phyloP scores from a whole-genome alignment of 164 flowering plant species.

The Dillenia turbinata region DNA sequence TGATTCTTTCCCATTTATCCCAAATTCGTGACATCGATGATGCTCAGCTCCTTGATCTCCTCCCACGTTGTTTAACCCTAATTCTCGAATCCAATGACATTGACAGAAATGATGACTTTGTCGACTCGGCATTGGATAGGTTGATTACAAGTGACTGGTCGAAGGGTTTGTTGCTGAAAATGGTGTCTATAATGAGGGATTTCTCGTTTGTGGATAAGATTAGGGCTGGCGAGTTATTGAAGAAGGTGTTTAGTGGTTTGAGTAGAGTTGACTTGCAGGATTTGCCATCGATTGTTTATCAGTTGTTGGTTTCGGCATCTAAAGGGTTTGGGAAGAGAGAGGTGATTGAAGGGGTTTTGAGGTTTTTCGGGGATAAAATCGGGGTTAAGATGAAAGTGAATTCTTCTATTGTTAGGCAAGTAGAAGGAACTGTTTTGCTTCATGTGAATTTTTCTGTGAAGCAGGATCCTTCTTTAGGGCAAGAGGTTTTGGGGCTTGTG shows the following conservation, averaged over 20 bases:
- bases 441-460: conserved; percentile 90
- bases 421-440: conserved; percentile 84
- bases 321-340: conserved; percentile 73
- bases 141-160: conserved; percentile 51
- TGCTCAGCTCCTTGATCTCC: conserved; percentile 51
- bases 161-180: conserved; percentile 52
- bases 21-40: conserved; percentile 37
- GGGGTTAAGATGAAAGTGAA: conserved; percentile 22
- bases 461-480: conserved; percentile 81
- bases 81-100: conserved; percentile 27
- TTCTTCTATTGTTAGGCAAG: conserved; percentile 50
- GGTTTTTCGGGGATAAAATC: conserved; percentile 48
- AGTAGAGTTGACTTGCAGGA: conserved; percentile 62
- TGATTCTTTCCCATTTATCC: conserved; percentile 28
- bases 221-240: conserved; percentile 46
- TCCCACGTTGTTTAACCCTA: conserved; percentile 46
- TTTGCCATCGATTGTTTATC: conserved; percentile 70
- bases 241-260: conserved; percentile 63
- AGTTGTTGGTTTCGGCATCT: conserved; percentile 68
- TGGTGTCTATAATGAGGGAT: conserved; percentile 55
- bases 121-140: conserved; percentile 36
- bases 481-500: conserved; percentile 60
- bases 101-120: conserved; percentile 27
- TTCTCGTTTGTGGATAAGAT: conserved; percentile 41
- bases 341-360: conserved; percentile 64